Evolutionary conservation across 345 rosid genomes (phyloP).

Genomic region (Diplotaxis tenuifolia): DNA sequence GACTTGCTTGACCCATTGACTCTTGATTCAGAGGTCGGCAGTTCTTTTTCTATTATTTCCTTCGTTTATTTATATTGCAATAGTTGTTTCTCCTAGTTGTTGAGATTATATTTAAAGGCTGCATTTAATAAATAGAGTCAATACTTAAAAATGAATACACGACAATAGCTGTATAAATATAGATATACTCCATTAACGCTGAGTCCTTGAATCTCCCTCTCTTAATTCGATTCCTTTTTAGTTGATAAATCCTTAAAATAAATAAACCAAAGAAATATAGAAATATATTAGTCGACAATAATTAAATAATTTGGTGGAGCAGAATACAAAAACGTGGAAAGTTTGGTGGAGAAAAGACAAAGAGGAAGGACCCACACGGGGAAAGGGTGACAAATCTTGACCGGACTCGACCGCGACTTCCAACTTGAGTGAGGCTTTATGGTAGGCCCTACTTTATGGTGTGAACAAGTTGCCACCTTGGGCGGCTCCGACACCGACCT

Average conservation of each 20-base stretch:
- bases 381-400: conserved; percentile 31
- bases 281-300: conserved; percentile 3
- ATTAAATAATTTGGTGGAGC: neutral
- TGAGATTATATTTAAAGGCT: neutral
- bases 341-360: neutral
- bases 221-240: neutral
- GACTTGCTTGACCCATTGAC: conserved; percentile 21
- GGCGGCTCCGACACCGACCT: conserved; percentile 41
- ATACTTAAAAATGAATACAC: neutral
- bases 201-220: neutral
- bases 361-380: conserved; percentile 25
- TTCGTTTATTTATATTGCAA: neutral
- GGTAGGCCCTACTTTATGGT: too few relatives aligned
- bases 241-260: neutral
- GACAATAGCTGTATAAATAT: neutral
- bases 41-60: conserved; percentile 12
- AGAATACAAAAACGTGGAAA: conserved; percentile 25
- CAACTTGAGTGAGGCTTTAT: conserved; percentile 13
- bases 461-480: conserved; percentile 37
- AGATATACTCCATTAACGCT: neutral
- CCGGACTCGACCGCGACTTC: conserved; percentile 41
- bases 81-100: neutral
- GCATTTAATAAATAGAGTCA: neutral
- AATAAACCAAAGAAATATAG: neutral
- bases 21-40: conserved; percentile 25